phyloP scores from a whole-genome alignment of 306 rosid species.

The Sophora flavescens region DNA sequence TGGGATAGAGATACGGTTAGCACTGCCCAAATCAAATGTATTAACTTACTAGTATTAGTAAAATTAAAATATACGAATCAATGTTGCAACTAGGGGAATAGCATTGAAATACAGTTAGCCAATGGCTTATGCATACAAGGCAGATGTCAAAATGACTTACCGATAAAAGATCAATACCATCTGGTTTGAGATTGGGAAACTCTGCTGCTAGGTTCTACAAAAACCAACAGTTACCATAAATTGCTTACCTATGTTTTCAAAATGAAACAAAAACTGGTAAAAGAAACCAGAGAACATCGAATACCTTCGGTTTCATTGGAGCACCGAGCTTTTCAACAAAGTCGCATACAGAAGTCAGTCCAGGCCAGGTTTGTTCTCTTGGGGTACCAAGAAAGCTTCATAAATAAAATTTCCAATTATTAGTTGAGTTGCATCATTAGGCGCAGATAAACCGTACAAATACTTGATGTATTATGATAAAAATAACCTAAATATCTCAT shows the following conservation, averaged over 20 bases:
- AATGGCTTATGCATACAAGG: neutral
- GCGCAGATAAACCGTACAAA: no score
- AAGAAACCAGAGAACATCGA: no score
- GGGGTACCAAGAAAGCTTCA: no score
- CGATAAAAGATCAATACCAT: slow-evolving; percentile 37
- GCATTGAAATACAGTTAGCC: neutral
- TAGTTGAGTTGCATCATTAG: no score
- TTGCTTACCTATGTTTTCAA: neutral
- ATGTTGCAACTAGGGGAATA: neutral
- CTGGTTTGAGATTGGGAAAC: neutral
- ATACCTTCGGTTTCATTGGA: no score
- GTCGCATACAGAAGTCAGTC: no score
- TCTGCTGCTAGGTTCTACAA: neutral
- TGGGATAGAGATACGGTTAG: neutral
- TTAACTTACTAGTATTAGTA: neutral
- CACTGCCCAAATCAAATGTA: neutral
- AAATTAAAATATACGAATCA: no score
- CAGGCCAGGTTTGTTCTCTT: no score
- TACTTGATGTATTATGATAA: no score
- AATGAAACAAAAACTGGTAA: neutral
- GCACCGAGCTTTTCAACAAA: no score
- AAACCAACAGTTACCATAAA: slow-evolving; percentile 7
- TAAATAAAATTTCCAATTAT: no score
- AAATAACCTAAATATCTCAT: no score
- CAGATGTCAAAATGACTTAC: slow-evolving; percentile 29